Percentiles rank a stretch among this genome's conserved stretches.
These are phyloP conservation scores for Ogataea pini DNA, from an alignment of 805 yeast species.

Conservation along the genomic window DNA sequence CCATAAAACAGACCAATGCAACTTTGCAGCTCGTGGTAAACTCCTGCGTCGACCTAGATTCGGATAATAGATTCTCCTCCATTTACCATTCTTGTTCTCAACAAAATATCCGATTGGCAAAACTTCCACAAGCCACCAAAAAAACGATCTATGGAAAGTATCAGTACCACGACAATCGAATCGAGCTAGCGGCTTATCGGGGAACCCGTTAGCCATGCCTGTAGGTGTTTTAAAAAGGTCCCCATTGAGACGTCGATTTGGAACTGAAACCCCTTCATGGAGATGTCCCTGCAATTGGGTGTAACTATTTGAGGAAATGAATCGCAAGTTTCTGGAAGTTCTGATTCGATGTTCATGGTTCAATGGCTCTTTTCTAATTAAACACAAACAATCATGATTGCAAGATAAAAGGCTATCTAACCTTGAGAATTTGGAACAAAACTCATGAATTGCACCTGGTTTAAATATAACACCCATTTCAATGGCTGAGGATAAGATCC, in stretches of 20 bases:
- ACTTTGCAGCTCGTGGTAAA: slow-evolving; percentile 43
- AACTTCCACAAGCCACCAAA: slow-evolving; percentile 66
- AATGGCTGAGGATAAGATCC: slow-evolving; percentile 60
- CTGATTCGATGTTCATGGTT: slow-evolving; percentile 15
- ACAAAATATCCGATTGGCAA: slow-evolving; percentile 57
- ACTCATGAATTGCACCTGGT: slow-evolving; percentile 40
- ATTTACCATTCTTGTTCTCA: slow-evolving; percentile 48
- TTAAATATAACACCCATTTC: slow-evolving; percentile 52
- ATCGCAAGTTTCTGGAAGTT: neutral
- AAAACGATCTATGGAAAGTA: slow-evolving; percentile 28
- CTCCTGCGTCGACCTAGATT: slow-evolving; percentile 55
- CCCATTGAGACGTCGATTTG: slow-evolving; percentile 6
- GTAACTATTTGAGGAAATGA: neutral
- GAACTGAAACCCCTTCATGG: neutral
- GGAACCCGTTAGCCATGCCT: slow-evolving; percentile 21
- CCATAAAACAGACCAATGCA: slow-evolving; percentile 71
- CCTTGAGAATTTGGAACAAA: slow-evolving; percentile 41
- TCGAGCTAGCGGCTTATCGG: slow-evolving; percentile 24
- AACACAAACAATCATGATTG: slow-evolving; percentile 51
- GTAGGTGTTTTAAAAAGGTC: slow-evolving; percentile 19
- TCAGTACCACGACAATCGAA: slow-evolving; percentile 44
- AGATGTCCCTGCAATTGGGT: neutral
- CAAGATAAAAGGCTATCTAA: slow-evolving; percentile 46
- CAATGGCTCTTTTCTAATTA: slow-evolving; percentile 20
- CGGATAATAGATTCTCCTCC: slow-evolving; percentile 53